Percentiles rank a stretch among this genome's conserved stretches.
Evolutionary conservation across 805 yeast species (phyloP).

Genomic region (Candida coquimbonensis): DNA sequence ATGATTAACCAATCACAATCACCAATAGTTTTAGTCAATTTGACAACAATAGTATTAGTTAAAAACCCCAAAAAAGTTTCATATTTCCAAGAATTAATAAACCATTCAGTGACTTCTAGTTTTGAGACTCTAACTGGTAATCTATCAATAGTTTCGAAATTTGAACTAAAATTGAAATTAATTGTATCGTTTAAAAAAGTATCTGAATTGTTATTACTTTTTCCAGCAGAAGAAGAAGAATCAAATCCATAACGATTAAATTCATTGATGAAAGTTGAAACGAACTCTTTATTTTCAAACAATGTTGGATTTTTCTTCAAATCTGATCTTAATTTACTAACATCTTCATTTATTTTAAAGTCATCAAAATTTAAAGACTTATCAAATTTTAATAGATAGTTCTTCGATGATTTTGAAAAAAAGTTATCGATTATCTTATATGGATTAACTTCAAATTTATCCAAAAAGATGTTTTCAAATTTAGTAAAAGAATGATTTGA

Average conservation of each 20-base stretch:
- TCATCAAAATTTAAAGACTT: constrained; percentile 23
- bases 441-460: constrained; percentile 34
- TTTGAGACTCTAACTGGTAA: constrained; percentile 30
- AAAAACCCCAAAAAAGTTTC: constrained; percentile 30
- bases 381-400: constrained; percentile 28
- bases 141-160: constrained; percentile 16
- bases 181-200: constrained; percentile 24
- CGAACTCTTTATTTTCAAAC: constrained; percentile 20
- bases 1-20: constrained; percentile 34
- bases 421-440: constrained; percentile 27
- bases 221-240: constrained; percentile 7
- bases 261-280: constrained; percentile 22
- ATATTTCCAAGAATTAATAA: constrained; percentile 33
- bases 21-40: constrained; percentile 30
- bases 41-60: constrained; percentile 29
- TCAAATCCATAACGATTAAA: constrained; percentile 23
- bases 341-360: constrained; percentile 21
- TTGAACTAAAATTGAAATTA: constrained; percentile 24
- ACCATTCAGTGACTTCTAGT: constrained; percentile 31
- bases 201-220: constrained; percentile 13
- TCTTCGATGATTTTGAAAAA: constrained; percentile 30
- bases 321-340: constrained; percentile 18
- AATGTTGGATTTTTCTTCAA: constrained; percentile 17
- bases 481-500: constrained; percentile 30
- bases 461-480: constrained; percentile 33